A percentile compares a stretch with the other conserved stretches of the same genome.
These are phyloP conservation scores for Pyricularia grisea DNA, from an alignment of 2,329 filamentous ascomycete genomes.

Conservation along the genomic window DNA sequence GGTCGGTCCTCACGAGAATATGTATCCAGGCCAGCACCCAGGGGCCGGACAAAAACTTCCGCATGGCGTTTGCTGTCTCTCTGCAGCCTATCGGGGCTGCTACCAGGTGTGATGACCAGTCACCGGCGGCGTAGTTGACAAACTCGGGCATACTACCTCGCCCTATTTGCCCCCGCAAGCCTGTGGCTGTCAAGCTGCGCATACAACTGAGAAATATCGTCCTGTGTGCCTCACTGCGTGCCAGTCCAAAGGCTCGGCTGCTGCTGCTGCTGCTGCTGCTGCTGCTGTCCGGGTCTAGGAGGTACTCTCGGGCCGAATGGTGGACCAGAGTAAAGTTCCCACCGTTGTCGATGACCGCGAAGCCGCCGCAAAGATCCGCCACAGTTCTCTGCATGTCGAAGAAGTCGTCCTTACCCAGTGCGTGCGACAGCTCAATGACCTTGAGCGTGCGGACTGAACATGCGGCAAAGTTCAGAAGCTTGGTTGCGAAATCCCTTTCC, in stretches of 20 bases:
- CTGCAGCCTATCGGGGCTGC: not conserved
- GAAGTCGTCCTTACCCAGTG: not conserved
- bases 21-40: constrained; percentile 24
- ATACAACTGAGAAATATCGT: constrained; percentile 15
- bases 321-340: constrained; percentile 17
- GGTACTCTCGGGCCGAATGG: constrained; percentile 24
- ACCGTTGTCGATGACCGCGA: not conserved
- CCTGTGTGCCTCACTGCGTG: constrained; percentile 10
- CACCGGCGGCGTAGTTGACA: constrained; percentile 14
- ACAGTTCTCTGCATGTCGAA: not conserved
- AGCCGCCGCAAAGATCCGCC: not conserved
- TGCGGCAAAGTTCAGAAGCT: not conserved
- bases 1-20: constrained; percentile 13
- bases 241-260: constrained; percentile 9
- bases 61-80: constrained; percentile 9
- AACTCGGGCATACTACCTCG: constrained; percentile 8
- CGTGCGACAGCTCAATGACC: not conserved
- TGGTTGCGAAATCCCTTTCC: not conserved
- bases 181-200: constrained; percentile 9
- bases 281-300: constrained; percentile 8
- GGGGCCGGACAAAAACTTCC: constrained; percentile 14
- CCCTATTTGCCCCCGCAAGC: constrained; percentile 8
- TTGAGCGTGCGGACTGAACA: not conserved
- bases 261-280: not conserved
- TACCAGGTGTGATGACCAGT: not conserved